These are phyloP conservation scores for Pisolithus microcarpus DNA, from an alignment of 768 basidiomycete species.

Conservation along the genomic window DNA sequence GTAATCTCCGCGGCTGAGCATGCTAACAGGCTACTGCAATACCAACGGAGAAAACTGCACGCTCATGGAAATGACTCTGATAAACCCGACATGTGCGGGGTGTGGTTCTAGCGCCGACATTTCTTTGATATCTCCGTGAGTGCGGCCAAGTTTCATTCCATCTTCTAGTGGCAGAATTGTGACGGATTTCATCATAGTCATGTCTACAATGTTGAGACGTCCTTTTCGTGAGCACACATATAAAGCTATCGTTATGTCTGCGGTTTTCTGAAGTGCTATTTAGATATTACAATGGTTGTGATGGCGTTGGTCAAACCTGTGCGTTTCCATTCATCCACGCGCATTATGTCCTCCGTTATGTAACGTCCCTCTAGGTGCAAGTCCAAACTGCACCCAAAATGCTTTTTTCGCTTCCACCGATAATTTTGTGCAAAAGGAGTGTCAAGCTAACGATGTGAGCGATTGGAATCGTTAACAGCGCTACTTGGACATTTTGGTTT, in stretches of 20 bases:
- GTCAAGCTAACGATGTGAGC: constrained; percentile 38
- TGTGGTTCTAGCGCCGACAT: constrained; percentile 43
- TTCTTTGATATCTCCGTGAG: constrained; percentile 41
- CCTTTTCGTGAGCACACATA: constrained; percentile 31
- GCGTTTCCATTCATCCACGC: constrained; percentile 10
- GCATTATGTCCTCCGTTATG: not conserved
- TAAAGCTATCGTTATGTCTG: not conserved
- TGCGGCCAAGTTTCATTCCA: not conserved
- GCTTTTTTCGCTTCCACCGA: constrained; percentile 43
- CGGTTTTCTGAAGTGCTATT: not conserved
- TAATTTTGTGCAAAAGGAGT: constrained; percentile 41
- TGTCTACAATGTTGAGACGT: constrained; percentile 28
- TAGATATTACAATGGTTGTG: constrained; percentile 40
- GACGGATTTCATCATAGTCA: constrained; percentile 26
- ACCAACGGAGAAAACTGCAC: constrained; percentile 43
- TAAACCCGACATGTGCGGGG: constrained; percentile 35
- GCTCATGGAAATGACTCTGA: constrained; percentile 41
- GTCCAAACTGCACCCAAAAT: constrained; percentile 24
- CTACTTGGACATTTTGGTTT: not conserved
- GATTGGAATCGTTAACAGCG: not conserved
- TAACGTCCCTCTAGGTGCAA: constrained; percentile 23
- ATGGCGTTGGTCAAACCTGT: constrained; percentile 40
- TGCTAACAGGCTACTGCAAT: constrained; percentile 30
- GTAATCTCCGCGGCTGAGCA: constrained; percentile 3
- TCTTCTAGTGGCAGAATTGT: not conserved